Base-by-base conservation (phyloP, 805 yeast species). In the Candida sonorensis region DNA sequence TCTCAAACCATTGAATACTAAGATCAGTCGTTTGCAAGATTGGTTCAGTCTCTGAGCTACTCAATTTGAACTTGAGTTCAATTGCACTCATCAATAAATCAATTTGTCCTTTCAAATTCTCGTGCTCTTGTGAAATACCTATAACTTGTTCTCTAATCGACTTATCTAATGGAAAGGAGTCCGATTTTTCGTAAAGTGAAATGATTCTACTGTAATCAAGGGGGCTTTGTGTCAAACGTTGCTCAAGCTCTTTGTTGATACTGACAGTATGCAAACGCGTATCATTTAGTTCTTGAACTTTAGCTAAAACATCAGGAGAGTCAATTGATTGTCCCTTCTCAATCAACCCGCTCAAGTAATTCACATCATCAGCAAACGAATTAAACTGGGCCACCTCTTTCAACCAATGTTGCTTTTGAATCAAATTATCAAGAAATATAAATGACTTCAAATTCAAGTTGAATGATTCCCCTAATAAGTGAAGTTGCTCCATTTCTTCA, bases 81-180 rank as follows among this genome's bases (percentile, higher is more conserved):
- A 43, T 33, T 6, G 31, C 27, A n/a, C 23, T 36, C 1, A 35
- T 27, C 6, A 42, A 17, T 12, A 25, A 29, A 11, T 42, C 44
- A 5, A 44, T 18, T 28, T 40, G 45, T 11, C 27, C 29, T 2
- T 76, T 61, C 46, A 78, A 78, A 1, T 86, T 77, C 4, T 86
- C 72, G 36, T 83, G 73, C 36, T 81, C 87, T 46, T 85, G 94
- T 30, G 85, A 55, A 47, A 81, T 76, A 51, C 75, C 72, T 63
- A 86, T 64, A 2, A 90, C 78, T 46, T 78, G 77, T 9, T 19
- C 25, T 24, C 46, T 25, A 11, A 41, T 7, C 17, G 35, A 34
- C 10, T 11, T 8, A 11, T 37, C 39, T 16, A 47, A 22, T 8
- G 53, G 48, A 11, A 45, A 33, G 2, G 18, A n/a, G 12, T 40